Base-by-base conservation (phyloP, 169 alveolate species). In the Blepharisma undulans region DNA sequence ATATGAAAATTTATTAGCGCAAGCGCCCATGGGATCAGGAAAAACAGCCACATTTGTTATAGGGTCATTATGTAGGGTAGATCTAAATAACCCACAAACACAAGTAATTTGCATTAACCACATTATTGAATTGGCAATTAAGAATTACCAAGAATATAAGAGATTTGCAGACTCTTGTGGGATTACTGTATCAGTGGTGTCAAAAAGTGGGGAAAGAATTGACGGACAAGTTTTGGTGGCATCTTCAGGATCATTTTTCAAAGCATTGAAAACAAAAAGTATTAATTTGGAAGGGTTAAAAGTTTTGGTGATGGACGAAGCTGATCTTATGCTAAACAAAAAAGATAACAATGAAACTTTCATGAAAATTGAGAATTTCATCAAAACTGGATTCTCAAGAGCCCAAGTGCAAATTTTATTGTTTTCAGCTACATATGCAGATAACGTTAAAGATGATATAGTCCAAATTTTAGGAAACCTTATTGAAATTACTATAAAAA, bases 341-440 rank as follows among this genome's bases (percentile, higher is more conserved):
- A 25, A 25, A n/a, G 72, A 32, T 25, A 79, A 79, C 27, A 14
- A 22, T n/a, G 66, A 29, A 30, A 30, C 6, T 21, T 29, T 33
- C 14, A 79, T 7, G 60, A 29, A 21, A 25, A 21, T 79, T 25
- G 60, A n/a, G 14, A 12, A 25, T n/a, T 79, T 25, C 34, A 32
- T 79, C 27, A 25, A 22, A 33, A 79, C 29, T 29, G 87, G 71
- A 29, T 32, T 29, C 30, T 19, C 25, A 92, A 60, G 99, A 98
- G 80, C 71, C 72, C 81, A 48, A 48, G 66, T 48, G 34, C 99
- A 98, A 92, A 98, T 99, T 89, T 97, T 99, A 92, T 94, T 99
- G 92, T 99, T 98, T 93, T 98, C 99, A 27, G 99, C 99, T 32
- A 99, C 99, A 7, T 99, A 98, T 97, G 99, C 99, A n/a, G 99